Conservation (phyloP, 2,329 filamentous ascomycete genomes). For the Calonectria hongkongensis region DNA sequence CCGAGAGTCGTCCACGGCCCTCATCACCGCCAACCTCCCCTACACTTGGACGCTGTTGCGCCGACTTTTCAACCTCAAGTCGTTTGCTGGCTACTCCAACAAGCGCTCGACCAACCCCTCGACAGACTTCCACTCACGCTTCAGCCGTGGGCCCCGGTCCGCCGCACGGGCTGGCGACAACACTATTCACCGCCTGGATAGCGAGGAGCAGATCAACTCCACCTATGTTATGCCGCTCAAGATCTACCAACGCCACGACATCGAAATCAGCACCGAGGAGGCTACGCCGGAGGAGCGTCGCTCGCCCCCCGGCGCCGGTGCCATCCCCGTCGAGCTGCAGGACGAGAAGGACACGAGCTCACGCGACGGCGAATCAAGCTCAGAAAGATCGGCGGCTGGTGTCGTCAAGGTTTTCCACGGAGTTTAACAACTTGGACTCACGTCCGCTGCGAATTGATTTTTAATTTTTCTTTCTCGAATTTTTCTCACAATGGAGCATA, state of each 20-base stretch:
- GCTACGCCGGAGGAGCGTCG: conserved; percentile 49
- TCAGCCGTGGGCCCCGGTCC: conserved; percentile 52
- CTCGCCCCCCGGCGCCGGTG: conserved; percentile 47
- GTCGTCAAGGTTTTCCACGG: conserved; percentile 55
- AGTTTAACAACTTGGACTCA: conserved; percentile 41
- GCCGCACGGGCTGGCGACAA: conserved; percentile 51
- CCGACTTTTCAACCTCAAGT: conserved; percentile 59
- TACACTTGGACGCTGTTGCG: conserved; percentile 64
- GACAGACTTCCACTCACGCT: conserved; percentile 53
- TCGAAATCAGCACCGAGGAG: conserved; percentile 55
- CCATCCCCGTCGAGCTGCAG: conserved; percentile 47
- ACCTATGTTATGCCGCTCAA: conserved; percentile 58
- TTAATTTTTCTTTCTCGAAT: background rate
- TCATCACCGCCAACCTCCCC: conserved; percentile 65
- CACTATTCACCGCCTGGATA: conserved; percentile 56
- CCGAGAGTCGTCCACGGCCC: conserved; percentile 65
- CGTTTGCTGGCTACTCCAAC: conserved; percentile 59
- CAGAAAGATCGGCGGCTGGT: conserved; percentile 52
- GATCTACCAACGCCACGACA: conserved; percentile 61
- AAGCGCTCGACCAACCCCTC: conserved; percentile 53
- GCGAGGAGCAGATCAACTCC: conserved; percentile 62
- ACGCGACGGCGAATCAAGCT: conserved; percentile 52
- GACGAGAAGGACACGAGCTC: conserved; percentile 47
- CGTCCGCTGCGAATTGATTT: conserved; percentile 8
- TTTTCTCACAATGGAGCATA: background rate